These are phyloP conservation scores for Botrytis deweyae DNA, from an alignment of 2,329 filamentous ascomycete genomes.

Conservation along the genomic window DNA sequence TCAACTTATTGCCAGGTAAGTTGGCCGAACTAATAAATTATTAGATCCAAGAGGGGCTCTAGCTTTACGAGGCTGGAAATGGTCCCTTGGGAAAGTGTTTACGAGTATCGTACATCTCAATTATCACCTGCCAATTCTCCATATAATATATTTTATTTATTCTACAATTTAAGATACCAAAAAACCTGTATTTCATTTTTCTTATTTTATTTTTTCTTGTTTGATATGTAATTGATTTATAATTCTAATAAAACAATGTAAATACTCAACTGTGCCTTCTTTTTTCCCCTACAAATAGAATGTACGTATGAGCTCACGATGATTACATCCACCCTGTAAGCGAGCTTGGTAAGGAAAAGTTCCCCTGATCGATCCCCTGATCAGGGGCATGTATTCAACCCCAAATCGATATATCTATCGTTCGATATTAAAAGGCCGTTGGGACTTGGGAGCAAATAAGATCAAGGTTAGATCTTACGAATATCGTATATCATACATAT, in stretches of 20 bases:
- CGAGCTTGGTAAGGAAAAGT: background rate
- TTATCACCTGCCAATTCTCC: background rate
- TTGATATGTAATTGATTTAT: background rate
- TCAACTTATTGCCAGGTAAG: background rate
- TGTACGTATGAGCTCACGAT: background rate
- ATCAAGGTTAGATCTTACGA: background rate
- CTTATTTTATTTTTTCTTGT: background rate
- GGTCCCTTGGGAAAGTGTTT: background rate
- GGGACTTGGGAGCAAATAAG: background rate
- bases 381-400: background rate
- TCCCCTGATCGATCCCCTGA: constrained; percentile 2
- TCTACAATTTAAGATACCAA: background rate
- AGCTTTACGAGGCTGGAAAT: constrained; percentile 1
- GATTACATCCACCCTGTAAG: constrained; percentile 8
- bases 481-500: background rate
- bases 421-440: background rate
- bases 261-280: background rate
- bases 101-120: background rate
- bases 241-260: background rate
- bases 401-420: background rate
- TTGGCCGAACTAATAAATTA: background rate
- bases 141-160: background rate
- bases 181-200: background rate
- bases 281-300: background rate
- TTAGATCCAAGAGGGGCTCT: constrained; percentile 11